Conservation (phyloP, 345 rosid species). For the Abelmoschus esculentus region DNA sequence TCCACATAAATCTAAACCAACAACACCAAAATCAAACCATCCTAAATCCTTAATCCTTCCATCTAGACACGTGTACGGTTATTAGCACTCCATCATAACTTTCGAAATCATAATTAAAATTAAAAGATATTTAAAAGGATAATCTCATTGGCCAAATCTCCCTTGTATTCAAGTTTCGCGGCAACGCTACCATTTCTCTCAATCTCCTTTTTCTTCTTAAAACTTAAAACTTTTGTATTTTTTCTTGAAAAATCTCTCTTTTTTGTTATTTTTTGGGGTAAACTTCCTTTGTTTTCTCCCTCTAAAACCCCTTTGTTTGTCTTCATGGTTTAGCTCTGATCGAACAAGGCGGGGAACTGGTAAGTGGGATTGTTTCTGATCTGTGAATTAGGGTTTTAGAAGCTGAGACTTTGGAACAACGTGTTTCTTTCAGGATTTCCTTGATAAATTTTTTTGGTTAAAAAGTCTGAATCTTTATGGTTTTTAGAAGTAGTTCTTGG, state of each 20-base stretch:
- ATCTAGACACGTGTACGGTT: not conserved
- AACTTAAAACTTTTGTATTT: not conserved
- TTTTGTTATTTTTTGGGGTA: not conserved
- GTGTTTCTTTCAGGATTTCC: not conserved
- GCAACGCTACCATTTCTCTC: conserved; percentile 22
- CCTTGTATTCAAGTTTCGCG: conserved; percentile 68
- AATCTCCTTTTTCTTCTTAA: not conserved
- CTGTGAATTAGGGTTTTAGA: conserved; percentile 12
- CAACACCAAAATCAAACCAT: not conserved
- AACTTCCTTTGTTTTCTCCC: not conserved
- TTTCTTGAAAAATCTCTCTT: not conserved
- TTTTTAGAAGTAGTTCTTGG: not conserved
- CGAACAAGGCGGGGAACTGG: not conserved
- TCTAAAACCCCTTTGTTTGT: not conserved
- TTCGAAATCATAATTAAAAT: not conserved
- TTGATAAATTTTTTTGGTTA: not conserved
- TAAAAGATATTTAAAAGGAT: not conserved
- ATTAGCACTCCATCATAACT: not conserved
- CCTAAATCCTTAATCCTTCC: no score
- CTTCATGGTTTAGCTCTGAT: conserved; percentile 7
- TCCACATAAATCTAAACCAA: not conserved
- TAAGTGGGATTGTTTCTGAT: conserved; percentile 2
- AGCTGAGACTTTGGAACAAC: not conserved
- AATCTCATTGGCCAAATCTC: conserved; percentile 20
- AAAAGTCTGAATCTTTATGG: not conserved